Base-by-base conservation (phyloP, 345 rosid genomes). In the Pistacia integerrima region DNA sequence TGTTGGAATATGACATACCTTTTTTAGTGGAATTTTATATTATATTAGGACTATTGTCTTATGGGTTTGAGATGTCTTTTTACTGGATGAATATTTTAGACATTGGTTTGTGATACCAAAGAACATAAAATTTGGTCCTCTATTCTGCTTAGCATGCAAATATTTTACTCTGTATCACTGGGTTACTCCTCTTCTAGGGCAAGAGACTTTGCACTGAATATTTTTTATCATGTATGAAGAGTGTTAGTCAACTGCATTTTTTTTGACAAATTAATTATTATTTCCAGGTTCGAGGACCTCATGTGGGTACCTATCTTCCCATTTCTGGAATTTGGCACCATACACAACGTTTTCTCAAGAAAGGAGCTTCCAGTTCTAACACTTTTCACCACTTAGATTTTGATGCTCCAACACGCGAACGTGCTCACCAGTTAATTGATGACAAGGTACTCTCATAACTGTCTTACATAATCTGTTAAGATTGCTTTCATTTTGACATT, bases 361-460 rank as follows among this genome's bases (percentile, higher is more conserved):
- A 87, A 80, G 90, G 90, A 69, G 84, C 78, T 60, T 85, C 88
- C 30, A 69, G 76, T 67, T 33, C 82, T 66, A 91, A 91, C 80
- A 90, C 89, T 63, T 85, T 96, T 78, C 92, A 84, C 81, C 97
- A 96, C 84, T 87, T 96, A 90, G 99, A 96, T 86, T 96, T 96
- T 86, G 99, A 96, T 88, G 99, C 99, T 73, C 98, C 99, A 74
- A 96, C 99, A 30, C 97, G 99, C 44, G 96, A 96, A 78, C 90
- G 92, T 81, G 94, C 97, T 59, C 88, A 83, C 74, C 88, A 87
- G 82, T 88, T 93, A 62, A 85, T 88, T 65, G 97, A 93, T 77
- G 99, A 96, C 83, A 88, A 85, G 80, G 99, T 96, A 93, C 78
- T 25, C 0, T 25, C 25, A 33, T 13, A 52, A 58, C 51, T 55